phyloP scores from a whole-genome alignment of 2,329 filamentous ascomycete species.

The Clarireedia monteithiana region DNA sequence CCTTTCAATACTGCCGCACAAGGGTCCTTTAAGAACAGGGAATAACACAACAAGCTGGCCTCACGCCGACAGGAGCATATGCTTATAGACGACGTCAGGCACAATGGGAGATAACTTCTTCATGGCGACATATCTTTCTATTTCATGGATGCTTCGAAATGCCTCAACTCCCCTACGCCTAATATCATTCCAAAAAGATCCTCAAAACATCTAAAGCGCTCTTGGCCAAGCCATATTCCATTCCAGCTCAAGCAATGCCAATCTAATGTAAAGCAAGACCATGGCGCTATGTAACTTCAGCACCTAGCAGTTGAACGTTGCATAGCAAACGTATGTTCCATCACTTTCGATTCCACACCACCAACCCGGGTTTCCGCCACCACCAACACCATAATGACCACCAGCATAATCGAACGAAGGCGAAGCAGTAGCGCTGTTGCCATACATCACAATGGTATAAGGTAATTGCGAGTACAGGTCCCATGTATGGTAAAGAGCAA shows the following conservation, averaged over 20 bases:
- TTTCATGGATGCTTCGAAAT: too few relatives aligned
- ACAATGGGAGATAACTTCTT: too few relatives aligned
- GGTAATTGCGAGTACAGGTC: constrained; percentile 2
- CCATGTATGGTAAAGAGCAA: not conserved
- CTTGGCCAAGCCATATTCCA: not conserved
- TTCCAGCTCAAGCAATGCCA: not conserved
- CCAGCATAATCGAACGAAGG: constrained; percentile 7
- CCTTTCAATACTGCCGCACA: too few relatives aligned
- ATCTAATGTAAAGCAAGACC: not conserved
- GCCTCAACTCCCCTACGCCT: too few relatives aligned
- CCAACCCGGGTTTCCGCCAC: constrained; percentile 8
- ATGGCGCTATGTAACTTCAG: not conserved
- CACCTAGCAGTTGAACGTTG: constrained; percentile 3
- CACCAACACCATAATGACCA: constrained; percentile 5
- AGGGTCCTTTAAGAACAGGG: too few relatives aligned
- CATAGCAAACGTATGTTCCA: constrained; percentile 7
- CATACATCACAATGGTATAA: constrained; percentile 1
- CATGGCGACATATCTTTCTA: too few relatives aligned
- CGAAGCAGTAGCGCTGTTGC: constrained; percentile 6
- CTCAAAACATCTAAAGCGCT: too few relatives aligned
- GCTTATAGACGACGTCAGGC: too few relatives aligned
- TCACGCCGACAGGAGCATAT: too few relatives aligned
- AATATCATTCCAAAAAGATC: too few relatives aligned
- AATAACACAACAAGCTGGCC: too few relatives aligned
- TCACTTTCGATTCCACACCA: constrained; percentile 6